Evolutionary conservation across 495 filamentous ascomycete genomes (phyloP), one percentile per base, ranked within the genome.

Genomic region (Penicillium egyptiacum): DNA sequence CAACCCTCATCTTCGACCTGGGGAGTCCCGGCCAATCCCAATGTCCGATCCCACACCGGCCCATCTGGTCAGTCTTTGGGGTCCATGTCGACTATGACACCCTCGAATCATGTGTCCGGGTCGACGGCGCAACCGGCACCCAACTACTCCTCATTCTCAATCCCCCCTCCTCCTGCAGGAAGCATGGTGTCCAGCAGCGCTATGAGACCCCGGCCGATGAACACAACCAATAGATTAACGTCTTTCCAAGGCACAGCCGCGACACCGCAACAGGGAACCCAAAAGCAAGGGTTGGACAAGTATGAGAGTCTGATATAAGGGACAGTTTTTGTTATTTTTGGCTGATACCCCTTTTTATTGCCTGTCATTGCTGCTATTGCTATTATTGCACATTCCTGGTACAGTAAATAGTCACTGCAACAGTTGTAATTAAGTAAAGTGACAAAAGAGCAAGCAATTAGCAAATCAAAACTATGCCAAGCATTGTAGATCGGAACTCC

Each of bases 281-380:
- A 71, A 50, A 71, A 74, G 42, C 75, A 83, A 57, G 89, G 88
- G 8, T 73, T 95, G 66, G 89, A 91, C 69, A 88, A 86, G 63
- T 95, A 90, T 63, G 86, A 90, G 63, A 94, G 90, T 70, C 74
- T 95, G 61, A 66, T 95, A 55, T 95, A 47, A 68, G 7, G 33
- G 7, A 55, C 5, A n/a, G 12, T 17, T 9, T 9, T 49, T n/a
- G 2, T 45, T 44, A 16, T 43, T 23, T 53, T 31, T 31, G 25
- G 20, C 22, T 33, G 46, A 51, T 43, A 53, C 39, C 53, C 52
- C 19, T 25, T 51, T 51, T 50, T 46, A 57, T 65, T 58, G 23
- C 59, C 1, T 50, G 35, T 22, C 11, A 16, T 46, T 33, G 28
- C 44, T 43, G 25, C n/a, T 23, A 35, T 48, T 58, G 35, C 56